Conservation (phyloP, 495 filamentous ascomycete species). For the Penicillium psychrofluorescens region DNA sequence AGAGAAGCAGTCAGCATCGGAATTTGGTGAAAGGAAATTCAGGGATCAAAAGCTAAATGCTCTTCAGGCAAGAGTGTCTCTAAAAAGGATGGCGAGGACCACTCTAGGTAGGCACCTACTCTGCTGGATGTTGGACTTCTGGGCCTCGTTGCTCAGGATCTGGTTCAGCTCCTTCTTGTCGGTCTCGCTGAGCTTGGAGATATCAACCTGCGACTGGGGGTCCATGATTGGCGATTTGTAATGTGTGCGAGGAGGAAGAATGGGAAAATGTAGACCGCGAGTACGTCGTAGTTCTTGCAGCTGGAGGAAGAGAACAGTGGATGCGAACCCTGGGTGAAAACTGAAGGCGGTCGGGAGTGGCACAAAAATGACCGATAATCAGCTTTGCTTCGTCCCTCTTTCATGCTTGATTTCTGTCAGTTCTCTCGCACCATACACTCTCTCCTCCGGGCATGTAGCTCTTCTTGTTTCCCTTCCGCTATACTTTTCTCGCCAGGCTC, state of each 20-base stretch:
- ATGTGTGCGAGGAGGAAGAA: not conserved
- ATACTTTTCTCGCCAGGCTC: not conserved
- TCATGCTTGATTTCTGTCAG: not conserved
- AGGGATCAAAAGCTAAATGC: too few relatives aligned
- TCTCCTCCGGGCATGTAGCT: not conserved
- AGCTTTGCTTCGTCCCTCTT: constrained; percentile 3
- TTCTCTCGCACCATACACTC: not conserved
- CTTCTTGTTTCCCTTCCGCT: not conserved
- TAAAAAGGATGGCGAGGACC: too few relatives aligned
- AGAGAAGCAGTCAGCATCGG: constrained; percentile 5
- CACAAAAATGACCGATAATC: constrained; percentile 24
- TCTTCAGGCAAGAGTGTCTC: too few relatives aligned
- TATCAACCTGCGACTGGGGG: constrained; percentile 38
- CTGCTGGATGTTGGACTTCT: constrained; percentile 73
- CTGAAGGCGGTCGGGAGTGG: constrained; percentile 22
- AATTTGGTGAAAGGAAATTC: not conserved
- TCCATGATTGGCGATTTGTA: constrained; percentile 24
- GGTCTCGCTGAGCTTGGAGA: constrained; percentile 66
- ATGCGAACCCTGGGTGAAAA: constrained; percentile 3
- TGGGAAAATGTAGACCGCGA: not conserved
- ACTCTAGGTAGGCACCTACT: constrained; percentile 46
- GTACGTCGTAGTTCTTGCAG: too few relatives aligned
- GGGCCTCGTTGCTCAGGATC: constrained; percentile 69
- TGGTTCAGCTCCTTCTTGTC: constrained; percentile 85
- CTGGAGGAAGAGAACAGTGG: not conserved